phyloP scores from a whole-genome alignment of 768 basidiomycete genomes.

The Basidioascus undulatus region DNA sequence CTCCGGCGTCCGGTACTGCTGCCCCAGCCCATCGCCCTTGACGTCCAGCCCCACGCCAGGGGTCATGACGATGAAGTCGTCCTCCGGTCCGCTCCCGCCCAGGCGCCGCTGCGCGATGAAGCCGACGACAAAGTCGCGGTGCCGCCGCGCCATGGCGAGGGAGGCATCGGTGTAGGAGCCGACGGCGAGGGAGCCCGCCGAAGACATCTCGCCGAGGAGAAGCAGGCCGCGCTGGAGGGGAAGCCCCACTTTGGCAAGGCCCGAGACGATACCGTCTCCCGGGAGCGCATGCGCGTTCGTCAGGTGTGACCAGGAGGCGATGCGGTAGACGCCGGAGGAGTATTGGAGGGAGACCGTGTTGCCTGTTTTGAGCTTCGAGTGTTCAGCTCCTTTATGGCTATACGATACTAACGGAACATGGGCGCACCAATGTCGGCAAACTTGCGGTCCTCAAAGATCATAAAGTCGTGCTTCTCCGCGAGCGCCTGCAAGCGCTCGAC shows the following conservation, averaged over 20 bases:
- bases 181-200: slow-evolving; percentile 56
- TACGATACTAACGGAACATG: no score
- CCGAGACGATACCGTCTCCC: slow-evolving; percentile 82
- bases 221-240: slow-evolving; percentile 68
- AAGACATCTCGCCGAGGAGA: slow-evolving; percentile 90
- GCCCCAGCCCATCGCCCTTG: slow-evolving; percentile 67
- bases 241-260: slow-evolving; percentile 61
- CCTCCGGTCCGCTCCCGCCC: slow-evolving; percentile 27
- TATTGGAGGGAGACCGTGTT: slow-evolving; percentile 94
- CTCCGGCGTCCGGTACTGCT: slow-evolving; percentile 77
- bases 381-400: no score
- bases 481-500: slow-evolving; percentile 45
- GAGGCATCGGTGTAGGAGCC: slow-evolving; percentile 64
- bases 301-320: slow-evolving; percentile 85
- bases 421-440: slow-evolving; percentile 90
- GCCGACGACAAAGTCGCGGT: slow-evolving; percentile 68
- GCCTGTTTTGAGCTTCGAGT: slow-evolving; percentile 32
- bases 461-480: slow-evolving; percentile 60
- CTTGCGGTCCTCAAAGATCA: slow-evolving; percentile 95
- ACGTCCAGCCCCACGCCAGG: slow-evolving; percentile 72
- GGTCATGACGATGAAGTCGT: slow-evolving; percentile 75
- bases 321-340: slow-evolving; percentile 72
- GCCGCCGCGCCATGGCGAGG: slow-evolving; percentile 60
- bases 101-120: slow-evolving; percentile 80
- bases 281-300: slow-evolving; percentile 93